Evolutionary conservation across 306 rosid genomes (phyloP).

Genomic region (Datisca glomerata): DNA sequence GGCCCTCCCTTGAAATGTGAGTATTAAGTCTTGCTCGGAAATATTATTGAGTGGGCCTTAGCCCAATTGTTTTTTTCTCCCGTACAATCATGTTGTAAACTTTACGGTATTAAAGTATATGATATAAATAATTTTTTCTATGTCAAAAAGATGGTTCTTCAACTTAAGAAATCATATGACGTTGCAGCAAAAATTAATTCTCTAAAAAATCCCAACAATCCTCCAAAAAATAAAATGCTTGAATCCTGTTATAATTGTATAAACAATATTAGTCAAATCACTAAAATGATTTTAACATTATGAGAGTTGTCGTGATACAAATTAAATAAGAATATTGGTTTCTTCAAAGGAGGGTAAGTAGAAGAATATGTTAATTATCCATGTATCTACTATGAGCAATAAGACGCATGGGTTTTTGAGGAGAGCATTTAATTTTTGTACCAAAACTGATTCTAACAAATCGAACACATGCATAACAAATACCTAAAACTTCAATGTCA

Average conservation of each 20-base stretch:
- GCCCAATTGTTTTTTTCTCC: no score
- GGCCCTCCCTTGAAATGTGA: no score
- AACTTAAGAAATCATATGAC: slow-evolving; percentile 44
- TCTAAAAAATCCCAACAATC: slow-evolving; percentile 58
- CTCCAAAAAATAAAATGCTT: slow-evolving; percentile 66
- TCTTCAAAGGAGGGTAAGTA: no score
- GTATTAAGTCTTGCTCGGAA: no score
- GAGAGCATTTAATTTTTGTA: slow-evolving; percentile 9
- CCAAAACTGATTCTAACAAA: slow-evolving; percentile 31
- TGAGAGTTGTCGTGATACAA: not conserved
- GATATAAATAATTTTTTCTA: not conserved
- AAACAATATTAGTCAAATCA: not conserved
- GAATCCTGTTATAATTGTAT: slow-evolving; percentile 27
- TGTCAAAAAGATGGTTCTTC: not conserved
- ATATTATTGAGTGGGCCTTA: no score
- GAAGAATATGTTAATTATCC: slow-evolving; percentile 11
- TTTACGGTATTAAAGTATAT: not conserved
- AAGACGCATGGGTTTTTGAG: slow-evolving; percentile 27
- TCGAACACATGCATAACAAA: slow-evolving; percentile 61
- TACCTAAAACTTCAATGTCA: slow-evolving; percentile 17
- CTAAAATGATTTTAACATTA: not conserved
- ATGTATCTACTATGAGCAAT: slow-evolving; percentile 26
- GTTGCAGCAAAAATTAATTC: slow-evolving; percentile 62
- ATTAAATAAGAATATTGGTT: no score
- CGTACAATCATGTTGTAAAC: no score